Base-by-base conservation (phyloP, 192 early-diverging fungal species). In the Rhizoclosmatium sp. region DNA sequence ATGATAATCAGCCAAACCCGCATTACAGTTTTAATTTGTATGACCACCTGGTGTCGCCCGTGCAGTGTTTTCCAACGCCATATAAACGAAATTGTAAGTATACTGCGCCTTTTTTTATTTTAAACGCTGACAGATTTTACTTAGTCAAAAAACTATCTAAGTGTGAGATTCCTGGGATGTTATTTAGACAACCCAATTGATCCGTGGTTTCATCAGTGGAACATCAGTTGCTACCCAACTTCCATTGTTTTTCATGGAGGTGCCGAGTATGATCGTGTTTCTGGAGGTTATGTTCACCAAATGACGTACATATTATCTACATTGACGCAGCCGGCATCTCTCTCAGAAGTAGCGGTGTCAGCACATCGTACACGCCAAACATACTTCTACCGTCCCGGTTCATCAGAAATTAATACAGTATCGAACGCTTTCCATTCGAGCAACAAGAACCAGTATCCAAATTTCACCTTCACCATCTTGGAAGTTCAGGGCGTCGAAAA, bases 191-290 rank as follows among this genome's bases (percentile, higher is more conserved):
- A 31, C 31, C 31, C 0, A 31, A 31, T 31, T 31, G 31, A 31
- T 31, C 31, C 31, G 31, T 31, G 31, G 31, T 31, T 31, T 31
- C 31, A 31, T 31, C 31, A 31, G 0, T 31, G 31, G 31, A 0
- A 5, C 40, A 68, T 68, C 66, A 68, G 7, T 23, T 16, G 19
- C 45, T 46, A 44, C 66, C 66, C 66, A 7, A 68, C 66, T 46
- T 42, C 45, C 14, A 44, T 68, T 44, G 47, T 68, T 7, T 68
- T 68, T 46, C 10, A 68, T 14, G 7, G 44, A 14, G 66, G 66
- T n/a, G 40, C 21, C 21, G 40, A 68, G 1, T 12, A 68, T 44
- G 66, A 68, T 12, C 42, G 66, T n/a, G 45, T 68, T 44, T 42
- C 4, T 40, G 66, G 66, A 19, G 42, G 39, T n/a, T n/a, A 56